Base-by-base conservation (phyloP, 768 basidiomycete species). In the Tremella mesenterica region DNA sequence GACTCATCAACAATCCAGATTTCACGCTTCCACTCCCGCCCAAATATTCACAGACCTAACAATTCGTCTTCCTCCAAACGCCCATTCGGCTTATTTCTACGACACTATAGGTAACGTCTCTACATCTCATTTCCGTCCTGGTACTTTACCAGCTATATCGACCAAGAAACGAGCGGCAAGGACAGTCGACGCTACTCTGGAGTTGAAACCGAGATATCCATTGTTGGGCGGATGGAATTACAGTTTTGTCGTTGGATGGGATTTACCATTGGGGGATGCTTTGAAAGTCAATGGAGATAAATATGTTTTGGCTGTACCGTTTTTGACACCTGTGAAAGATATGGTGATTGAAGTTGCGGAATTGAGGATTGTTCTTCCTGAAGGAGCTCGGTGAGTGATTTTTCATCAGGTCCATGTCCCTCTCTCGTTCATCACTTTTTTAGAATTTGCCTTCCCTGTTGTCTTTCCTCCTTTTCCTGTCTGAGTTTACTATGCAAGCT, bases 171-270 rank as follows among this genome's bases (percentile, higher is more conserved):
- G 56, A 4, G 48, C 49, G 9, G 58, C 61, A 29, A 30, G 65
- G 39, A 41, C 60, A 2, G 60, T 61, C 33, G 67, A 78, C 64
- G 86, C 86, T 49, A 58, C 85, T 21, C 77, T 99, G 23, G 91
- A 96, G 64, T 71, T 97, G 45, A 79, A 79, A 34, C 93, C 95
- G 0, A 81, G 95, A 41, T 99, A 91, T 73, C 95, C 95, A 28
- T 66, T 99, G 41, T 72, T 97, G 62, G 95, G 95, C 27, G 90
- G 93, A 38, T 99, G 95, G 95, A 97, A 95, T 68, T 97, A 93
- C 73, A 83, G 78, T 38, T 97, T 92, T 76, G 90, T 88, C 4
- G 78, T 96, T 2, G 95, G 95, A 1, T 99, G 86, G 80, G 91
- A 96, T 63, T 79, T 86, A n/a, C 85, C 85, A 26, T 79, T 90